Evolutionary conservation across 768 basidiomycete genomes (phyloP).

Genomic region (Rhodosporidiobolus odoratus): DNA sequence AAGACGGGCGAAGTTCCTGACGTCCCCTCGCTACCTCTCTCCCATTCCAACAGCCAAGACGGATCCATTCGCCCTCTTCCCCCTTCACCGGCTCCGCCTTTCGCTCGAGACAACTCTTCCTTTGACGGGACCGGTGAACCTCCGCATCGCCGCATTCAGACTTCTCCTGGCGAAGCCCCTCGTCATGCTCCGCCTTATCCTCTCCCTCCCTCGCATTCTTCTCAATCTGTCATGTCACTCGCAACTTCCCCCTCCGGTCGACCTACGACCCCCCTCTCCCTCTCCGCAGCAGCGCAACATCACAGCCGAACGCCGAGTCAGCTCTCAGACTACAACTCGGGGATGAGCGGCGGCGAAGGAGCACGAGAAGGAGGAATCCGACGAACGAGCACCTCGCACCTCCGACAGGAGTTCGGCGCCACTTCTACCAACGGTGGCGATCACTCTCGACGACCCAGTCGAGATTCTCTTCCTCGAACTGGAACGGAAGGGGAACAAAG

Average conservation of each 20-base stretch:
- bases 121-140: background rate
- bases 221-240: slow-evolving; percentile 10
- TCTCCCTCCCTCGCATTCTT: slow-evolving; percentile 6
- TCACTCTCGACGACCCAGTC: background rate
- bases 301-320: background rate
- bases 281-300: too few relatives aligned
- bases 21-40: background rate
- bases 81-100: background rate
- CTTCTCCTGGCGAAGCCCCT: slow-evolving; percentile 15
- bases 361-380: background rate
- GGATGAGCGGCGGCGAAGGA: background rate
- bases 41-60: background rate
- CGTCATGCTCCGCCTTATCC: slow-evolving; percentile 7
- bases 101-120: background rate
- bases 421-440: background rate
- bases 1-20: background rate
- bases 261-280: background rate
- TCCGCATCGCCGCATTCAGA: slow-evolving; percentile 7
- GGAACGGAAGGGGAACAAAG: background rate
- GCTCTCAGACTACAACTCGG: background rate
- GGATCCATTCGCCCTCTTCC: slow-evolving; percentile 9
- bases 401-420: slow-evolving; percentile 1
- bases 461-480: too few relatives aligned
- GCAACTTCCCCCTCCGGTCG: background rate
- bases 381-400: slow-evolving; percentile 1